Evolutionary conservation across 495 filamentous ascomycete genomes (phyloP).

Genomic region (Tuber umbilicatum): DNA sequence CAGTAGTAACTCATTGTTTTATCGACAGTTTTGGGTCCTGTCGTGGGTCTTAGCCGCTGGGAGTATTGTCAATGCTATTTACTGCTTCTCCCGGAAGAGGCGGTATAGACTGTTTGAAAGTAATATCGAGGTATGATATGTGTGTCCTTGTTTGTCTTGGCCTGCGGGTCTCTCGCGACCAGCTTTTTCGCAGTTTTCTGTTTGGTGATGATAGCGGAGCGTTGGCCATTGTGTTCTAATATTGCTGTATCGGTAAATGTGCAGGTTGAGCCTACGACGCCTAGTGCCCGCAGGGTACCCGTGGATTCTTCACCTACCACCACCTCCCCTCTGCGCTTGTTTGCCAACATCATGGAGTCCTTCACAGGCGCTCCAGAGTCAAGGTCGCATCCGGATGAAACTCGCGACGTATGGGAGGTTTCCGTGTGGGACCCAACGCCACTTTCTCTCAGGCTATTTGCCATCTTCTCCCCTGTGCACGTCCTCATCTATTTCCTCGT

Average conservation of each 20-base stretch:
- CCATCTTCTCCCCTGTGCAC: conserved; percentile 87
- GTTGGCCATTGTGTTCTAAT: background rate
- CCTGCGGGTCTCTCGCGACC: background rate
- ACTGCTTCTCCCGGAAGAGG: conserved; percentile 74
- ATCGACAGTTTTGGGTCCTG: conserved; percentile 27
- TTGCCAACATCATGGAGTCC: conserved; percentile 58
- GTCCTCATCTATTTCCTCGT: conserved; percentile 81
- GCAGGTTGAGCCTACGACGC: conserved; percentile 57
- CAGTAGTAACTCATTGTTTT: conserved; percentile 13
- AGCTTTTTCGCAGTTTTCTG: background rate
- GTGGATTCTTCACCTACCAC: conserved; percentile 79
- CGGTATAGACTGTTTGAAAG: conserved; percentile 84
- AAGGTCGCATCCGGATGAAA: conserved; percentile 74
- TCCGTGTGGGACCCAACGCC: conserved; percentile 88
- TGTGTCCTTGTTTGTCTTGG: background rate
- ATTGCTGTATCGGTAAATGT: background rate
- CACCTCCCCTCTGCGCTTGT: conserved; percentile 69
- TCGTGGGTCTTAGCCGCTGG: conserved; percentile 44
- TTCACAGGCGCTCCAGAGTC: conserved; percentile 56
- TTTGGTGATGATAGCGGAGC: background rate
- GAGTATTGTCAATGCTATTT: conserved; percentile 67
- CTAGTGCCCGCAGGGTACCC: conserved; percentile 79
- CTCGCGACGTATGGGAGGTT: conserved; percentile 90
- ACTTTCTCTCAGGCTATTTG: conserved; percentile 73
- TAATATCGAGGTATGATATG: conserved; percentile 35